Percentiles rank a stretch among this genome's conserved stretches.
phyloP scores from a whole-genome alignment of 768 basidiomycete genomes.

The Pisolithus sp. region DNA sequence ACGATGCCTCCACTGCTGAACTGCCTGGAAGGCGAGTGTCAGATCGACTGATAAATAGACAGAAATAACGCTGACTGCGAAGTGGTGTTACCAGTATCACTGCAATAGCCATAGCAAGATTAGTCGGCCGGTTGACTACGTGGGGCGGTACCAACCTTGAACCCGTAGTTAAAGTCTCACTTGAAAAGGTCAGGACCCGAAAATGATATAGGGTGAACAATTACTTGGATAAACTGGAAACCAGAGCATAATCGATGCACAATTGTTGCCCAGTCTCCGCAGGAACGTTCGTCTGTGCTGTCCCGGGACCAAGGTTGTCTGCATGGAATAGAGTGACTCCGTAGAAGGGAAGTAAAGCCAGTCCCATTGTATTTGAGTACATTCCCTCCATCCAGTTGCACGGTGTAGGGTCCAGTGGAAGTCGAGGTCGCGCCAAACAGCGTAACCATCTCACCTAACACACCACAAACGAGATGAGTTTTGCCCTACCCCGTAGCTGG shows the following conservation, averaged over 20 bases:
- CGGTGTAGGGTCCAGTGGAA: conserved; percentile 27
- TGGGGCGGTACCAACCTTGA: not conserved
- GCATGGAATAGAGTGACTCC: conserved; percentile 29
- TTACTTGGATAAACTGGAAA: conserved; percentile 18
- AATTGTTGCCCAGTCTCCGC: conserved; percentile 13
- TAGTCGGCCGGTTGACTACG: not conserved
- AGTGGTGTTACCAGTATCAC: not conserved
- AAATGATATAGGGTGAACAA: not conserved
- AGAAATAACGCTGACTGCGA: not conserved
- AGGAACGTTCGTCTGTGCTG: conserved; percentile 30
- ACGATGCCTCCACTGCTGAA: conserved; percentile 18
- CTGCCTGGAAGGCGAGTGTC: conserved; percentile 1
- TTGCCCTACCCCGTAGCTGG: not conserved
- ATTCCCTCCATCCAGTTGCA: conserved; percentile 29
- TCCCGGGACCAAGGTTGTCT: conserved; percentile 35
- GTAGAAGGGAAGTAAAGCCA: conserved; percentile 12
- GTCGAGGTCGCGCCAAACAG: conserved; percentile 40
- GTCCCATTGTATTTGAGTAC: conserved; percentile 5
- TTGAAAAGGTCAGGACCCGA: not conserved
- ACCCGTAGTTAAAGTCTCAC: not conserved
- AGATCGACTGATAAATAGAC: not conserved
- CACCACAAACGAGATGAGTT: not conserved
- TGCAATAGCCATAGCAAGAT: not conserved
- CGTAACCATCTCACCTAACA: conserved; percentile 37
- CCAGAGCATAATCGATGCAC: conserved; percentile 23